These are phyloP conservation scores for Alternaria sp. DNA, from an alignment of 2,329 filamentous ascomycete genomes.

Conservation along the genomic window DNA sequence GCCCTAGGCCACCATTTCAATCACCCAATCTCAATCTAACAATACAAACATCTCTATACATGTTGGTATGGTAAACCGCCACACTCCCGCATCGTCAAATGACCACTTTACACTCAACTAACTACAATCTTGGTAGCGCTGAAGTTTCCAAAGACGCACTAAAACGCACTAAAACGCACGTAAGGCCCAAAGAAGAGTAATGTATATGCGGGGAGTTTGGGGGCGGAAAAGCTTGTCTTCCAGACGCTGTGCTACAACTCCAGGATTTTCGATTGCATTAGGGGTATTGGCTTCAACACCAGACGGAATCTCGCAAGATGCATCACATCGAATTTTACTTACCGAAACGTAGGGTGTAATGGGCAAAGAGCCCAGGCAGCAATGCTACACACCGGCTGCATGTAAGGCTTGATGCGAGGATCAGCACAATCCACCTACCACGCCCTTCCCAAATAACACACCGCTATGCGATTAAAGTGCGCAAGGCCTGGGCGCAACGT, in stretches of 20 bases:
- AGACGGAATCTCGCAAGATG: not conserved
- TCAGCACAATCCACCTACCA: not conserved
- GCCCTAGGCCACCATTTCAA: not conserved
- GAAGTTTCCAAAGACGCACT: conserved; percentile 2
- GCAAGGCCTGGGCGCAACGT: conserved; percentile 3
- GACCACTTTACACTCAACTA: not conserved
- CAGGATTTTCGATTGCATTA: not conserved
- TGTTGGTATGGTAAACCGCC: not conserved
- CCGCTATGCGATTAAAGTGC: not conserved
- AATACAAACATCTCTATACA: not conserved
- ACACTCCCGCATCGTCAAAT: not conserved
- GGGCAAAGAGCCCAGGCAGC: not conserved
- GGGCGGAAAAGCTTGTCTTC: conserved; percentile 28
- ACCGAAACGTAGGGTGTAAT: not conserved
- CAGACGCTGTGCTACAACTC: conserved; percentile 15
- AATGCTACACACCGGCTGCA: conserved; percentile 2
- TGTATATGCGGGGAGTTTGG: conserved; percentile 27
- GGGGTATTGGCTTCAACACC: not conserved
- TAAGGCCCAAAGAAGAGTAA: conserved; percentile 17
- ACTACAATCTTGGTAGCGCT: not conserved
- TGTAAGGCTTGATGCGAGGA: not conserved
- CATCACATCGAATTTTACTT: not conserved
- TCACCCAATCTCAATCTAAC: not conserved
- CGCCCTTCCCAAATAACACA: not conserved
- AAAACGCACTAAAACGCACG: conserved; percentile 9